Evolutionary conservation across 2,329 filamentous ascomycete genomes (phyloP).

Genomic region (Alternaria sp.): DNA sequence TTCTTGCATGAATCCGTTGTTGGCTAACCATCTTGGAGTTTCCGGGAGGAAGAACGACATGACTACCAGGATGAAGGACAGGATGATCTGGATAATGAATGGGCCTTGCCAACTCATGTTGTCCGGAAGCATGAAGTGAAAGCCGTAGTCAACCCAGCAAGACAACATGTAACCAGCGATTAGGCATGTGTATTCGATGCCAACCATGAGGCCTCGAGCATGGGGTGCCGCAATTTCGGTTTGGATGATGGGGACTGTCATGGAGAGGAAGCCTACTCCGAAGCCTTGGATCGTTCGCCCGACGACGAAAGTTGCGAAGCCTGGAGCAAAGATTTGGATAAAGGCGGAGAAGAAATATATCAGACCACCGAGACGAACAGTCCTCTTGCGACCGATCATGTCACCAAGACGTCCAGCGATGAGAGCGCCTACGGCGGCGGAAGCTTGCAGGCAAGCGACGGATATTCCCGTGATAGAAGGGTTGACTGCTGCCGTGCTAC

Average conservation of each 20-base stretch:
- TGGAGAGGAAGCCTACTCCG: slow-evolving; percentile 48
- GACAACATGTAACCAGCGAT: slow-evolving; percentile 53
- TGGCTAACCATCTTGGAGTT: slow-evolving; percentile 52
- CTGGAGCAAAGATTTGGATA: slow-evolving; percentile 50
- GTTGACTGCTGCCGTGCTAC: too few species aligned
- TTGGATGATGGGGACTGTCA: slow-evolving; percentile 50
- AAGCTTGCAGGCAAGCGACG: too few species aligned
- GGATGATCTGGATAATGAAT: slow-evolving; percentile 44
- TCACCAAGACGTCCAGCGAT: too few species aligned
- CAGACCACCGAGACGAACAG: slow-evolving; percentile 48
- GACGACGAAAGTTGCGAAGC: slow-evolving; percentile 45
- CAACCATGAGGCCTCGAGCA: slow-evolving; percentile 51
- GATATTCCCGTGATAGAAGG: too few species aligned
- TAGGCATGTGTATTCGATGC: slow-evolving; percentile 50
- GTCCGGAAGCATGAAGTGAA: slow-evolving; percentile 48
- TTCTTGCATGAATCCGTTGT: slow-evolving; percentile 52
- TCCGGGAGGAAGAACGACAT: slow-evolving; percentile 45
- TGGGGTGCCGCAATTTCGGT: slow-evolving; percentile 48
- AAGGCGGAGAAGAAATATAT: slow-evolving; percentile 51
- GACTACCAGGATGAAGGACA: slow-evolving; percentile 44
- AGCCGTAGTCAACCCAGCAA: slow-evolving; percentile 52
- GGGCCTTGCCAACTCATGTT: slow-evolving; percentile 47
- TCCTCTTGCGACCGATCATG: slow-evolving; percentile 37
- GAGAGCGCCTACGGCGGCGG: too few species aligned
- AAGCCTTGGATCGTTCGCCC: slow-evolving; percentile 49